Percentiles rank a stretch among this genome's conserved stretches.
phyloP scores from a whole-genome alignment of 2,329 filamentous ascomycete genomes.

The Monilinia fructicola region DNA sequence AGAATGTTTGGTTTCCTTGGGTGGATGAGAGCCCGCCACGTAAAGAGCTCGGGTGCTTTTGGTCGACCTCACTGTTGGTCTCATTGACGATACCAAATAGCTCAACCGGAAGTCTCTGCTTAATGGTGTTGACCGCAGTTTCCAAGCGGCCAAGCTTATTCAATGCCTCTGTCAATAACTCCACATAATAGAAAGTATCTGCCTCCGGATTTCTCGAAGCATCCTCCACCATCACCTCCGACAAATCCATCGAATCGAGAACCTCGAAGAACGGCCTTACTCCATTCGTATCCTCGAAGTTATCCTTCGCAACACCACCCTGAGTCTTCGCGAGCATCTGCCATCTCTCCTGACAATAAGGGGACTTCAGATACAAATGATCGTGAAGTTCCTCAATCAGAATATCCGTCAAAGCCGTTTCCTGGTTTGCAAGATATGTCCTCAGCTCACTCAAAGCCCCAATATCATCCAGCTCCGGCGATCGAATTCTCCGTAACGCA shows the following conservation, averaged over 20 bases:
- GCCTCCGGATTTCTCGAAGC: conserved; percentile 90
- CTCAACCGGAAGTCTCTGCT: conserved; percentile 90
- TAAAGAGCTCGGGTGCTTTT: conserved; percentile 83
- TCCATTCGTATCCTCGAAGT: conserved; percentile 47
- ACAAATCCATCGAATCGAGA: conserved; percentile 60
- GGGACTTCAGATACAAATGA: conserved; percentile 95
- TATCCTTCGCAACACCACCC: conserved; percentile 46
- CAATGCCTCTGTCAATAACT: conserved; percentile 80
- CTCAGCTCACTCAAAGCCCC: conserved; percentile 83
- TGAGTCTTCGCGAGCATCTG: conserved; percentile 74
- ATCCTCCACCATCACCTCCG: conserved; percentile 72
- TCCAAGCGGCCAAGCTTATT: conserved; percentile 88
- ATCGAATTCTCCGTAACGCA: conserved; percentile 77
- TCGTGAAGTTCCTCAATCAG: conserved; percentile 96
- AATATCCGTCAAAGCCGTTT: conserved; percentile 88
- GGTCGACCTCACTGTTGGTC: conserved; percentile 90
- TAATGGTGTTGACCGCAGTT: conserved; percentile 82
- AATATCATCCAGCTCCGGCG: conserved; percentile 87
- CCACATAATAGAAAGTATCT: conserved; percentile 92
- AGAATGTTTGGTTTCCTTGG: conserved; percentile 62
- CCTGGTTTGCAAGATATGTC: conserved; percentile 88
- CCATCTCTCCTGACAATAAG: conserved; percentile 96
- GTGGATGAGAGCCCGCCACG: conserved; percentile 52
- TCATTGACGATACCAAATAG: conserved; percentile 92
- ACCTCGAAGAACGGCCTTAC: conserved; percentile 56